Conservation (phyloP, 208 protist species). For the Herpetomonas samuelpessoai region DNA sequence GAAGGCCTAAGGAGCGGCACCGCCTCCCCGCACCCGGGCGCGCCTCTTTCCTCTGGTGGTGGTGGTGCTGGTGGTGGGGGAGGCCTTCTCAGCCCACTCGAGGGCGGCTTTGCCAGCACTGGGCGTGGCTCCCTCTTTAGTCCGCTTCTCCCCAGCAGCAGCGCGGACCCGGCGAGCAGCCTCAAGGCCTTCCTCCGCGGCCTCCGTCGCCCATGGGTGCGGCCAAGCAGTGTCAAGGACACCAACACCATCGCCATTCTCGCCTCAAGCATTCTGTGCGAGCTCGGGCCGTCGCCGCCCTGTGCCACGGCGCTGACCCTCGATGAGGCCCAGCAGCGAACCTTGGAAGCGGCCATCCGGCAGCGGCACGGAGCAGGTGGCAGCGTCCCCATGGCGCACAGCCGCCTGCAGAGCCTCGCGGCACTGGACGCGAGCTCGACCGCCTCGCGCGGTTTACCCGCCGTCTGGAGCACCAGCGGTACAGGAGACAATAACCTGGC, state of each 20-base stretch:
- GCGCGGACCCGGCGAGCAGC: too few relatives aligned
- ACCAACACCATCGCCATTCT: constrained; percentile 15
- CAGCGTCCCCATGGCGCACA: too few relatives aligned
- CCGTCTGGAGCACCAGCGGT: too few relatives aligned
- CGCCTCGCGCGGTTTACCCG: too few relatives aligned
- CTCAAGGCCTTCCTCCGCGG: not conserved
- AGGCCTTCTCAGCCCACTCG: not conserved
- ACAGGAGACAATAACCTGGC: too few relatives aligned
- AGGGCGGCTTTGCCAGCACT: not conserved
- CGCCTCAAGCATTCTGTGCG: constrained; percentile 29
- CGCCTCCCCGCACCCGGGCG: not conserved
- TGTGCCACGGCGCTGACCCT: not conserved
- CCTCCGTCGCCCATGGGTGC: not conserved
- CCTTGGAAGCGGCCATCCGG: not conserved
- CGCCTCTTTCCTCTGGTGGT: not conserved
- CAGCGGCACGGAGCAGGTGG: constrained; percentile 3
- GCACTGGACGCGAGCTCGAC: too few relatives aligned
- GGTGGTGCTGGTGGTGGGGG: too few relatives aligned
- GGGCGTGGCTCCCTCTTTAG: not conserved
- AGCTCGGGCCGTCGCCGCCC: constrained; percentile 9
- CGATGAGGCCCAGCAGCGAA: not conserved
- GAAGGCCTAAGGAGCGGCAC: not conserved
- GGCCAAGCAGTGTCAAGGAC: not conserved
- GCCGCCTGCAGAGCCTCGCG: too few relatives aligned
- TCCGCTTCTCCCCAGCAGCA: not conserved